Evolutionary conservation across 495 filamentous ascomycete species (phyloP), one percentile per base, ranked within the genome.

Genomic region (Penicillium silybi): DNA sequence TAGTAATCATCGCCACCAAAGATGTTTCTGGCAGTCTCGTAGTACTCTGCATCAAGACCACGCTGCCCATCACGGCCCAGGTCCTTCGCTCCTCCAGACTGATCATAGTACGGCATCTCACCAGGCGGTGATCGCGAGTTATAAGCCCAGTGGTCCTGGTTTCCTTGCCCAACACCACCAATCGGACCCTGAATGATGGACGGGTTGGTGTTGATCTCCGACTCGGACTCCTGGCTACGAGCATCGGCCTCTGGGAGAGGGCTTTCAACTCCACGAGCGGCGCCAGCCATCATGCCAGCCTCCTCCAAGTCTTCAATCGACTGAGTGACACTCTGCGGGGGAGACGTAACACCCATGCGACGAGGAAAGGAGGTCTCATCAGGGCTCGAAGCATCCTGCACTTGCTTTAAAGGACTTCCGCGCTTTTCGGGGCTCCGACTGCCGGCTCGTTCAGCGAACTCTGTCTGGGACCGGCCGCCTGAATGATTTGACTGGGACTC

Each of bases 171-270:
- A 26, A 66, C 61, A 27, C 80, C 80, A 44, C 76, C 82, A 58
- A 83, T 79, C 6, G 86, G 84, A 2, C 86, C 86, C 53, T 85
- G 78, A 34, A 90, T 86, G 53, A 85, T 80, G 1, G 88, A 89
- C 19, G 88, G 88, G 62, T 91, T 91, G 44, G 88, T 92, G 47
- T 76, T 84, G 22, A 90, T 79, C 41, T 90, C 88, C 2, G 83
- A 86, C 58, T 81, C 73, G 3, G 70, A 67, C 41, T 73, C 71
- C 35, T 68, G 69, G 45, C 69, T 69, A 32, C 54, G 57, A 22
- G 74, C 59, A 42, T 85, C 84, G 53, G 85, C 81, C 50, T 90
- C 88, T 0, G 82, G 86, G 23, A 61, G 48, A 15, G 76, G 74
- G 38, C 64, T 72, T 35, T 80, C 56, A 20, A 75, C 63, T 56